Percentiles rank a stretch among this genome's conserved stretches.
Conservation (phyloP, 164 flowering plant species). For the Dillenia suffruticosa region DNA sequence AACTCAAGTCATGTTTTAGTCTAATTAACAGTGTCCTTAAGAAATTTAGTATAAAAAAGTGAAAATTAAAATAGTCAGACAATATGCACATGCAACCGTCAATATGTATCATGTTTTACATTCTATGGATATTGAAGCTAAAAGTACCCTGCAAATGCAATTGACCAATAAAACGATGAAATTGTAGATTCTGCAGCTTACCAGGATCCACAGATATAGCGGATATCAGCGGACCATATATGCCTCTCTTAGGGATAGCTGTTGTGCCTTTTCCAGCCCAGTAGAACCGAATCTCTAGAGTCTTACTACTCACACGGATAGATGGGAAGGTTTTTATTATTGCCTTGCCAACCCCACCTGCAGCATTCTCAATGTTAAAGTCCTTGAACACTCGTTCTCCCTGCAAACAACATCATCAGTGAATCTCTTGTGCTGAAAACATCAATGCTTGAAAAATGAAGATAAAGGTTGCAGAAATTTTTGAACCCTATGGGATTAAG, state of each 20-base stretch:
- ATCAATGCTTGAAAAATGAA: too few species aligned
- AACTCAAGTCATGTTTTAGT: too few species aligned
- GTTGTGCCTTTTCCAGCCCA: conserved; percentile 57
- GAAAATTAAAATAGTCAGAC: too few species aligned
- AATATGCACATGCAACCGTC: too few species aligned
- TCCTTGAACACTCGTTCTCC: conserved; percentile 40
- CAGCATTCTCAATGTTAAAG: conserved; percentile 52
- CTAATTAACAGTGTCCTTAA: too few species aligned
- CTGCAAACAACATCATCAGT: conserved; percentile 11
- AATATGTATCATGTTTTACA: too few species aligned
- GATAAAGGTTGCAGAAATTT: too few species aligned
- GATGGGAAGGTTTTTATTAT: conserved; percentile 20
- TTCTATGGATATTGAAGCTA: too few species aligned
- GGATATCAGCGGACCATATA: conserved; percentile 50
- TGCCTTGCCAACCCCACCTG: conserved; percentile 36
- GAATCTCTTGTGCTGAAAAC: too few species aligned
- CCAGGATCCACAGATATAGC: conserved; percentile 44
- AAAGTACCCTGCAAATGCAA: too few species aligned
- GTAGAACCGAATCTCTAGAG: conserved; percentile 34
- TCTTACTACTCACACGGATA: conserved; percentile 19
- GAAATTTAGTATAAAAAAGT: too few species aligned
- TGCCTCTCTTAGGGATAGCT: conserved; percentile 32
- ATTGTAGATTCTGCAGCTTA: conserved; percentile 6
- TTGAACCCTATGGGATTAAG: too few species aligned
- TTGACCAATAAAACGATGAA: neutral